phyloP scores from a whole-genome alignment of 176 grass and related monocot genomes.

The Saccharum spontaneum region DNA sequence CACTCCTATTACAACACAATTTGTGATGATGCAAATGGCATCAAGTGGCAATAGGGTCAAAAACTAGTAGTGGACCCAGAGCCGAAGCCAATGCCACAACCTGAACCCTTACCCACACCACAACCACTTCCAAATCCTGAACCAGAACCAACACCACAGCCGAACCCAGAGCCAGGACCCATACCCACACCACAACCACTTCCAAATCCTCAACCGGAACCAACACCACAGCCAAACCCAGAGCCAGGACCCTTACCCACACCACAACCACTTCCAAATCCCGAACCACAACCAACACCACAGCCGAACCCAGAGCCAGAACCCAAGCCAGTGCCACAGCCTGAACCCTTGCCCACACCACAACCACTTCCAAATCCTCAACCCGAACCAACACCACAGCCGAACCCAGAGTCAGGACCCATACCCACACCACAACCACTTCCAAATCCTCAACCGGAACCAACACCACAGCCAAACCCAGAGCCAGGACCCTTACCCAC shows the following conservation, averaged over 20 bases:
- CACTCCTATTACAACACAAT: too few relatives aligned
- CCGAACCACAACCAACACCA: not conserved
- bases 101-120: not conserved
- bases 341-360: not conserved
- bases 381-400: not conserved
- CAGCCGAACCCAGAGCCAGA: not conserved
- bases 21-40: too few relatives aligned
- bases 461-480: not conserved
- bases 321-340: not conserved
- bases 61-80: not conserved
- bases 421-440: not conserved
- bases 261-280: not conserved
- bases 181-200: not conserved
- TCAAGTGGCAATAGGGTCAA: too few relatives aligned
- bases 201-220: not conserved
- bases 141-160: not conserved
- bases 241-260: not conserved
- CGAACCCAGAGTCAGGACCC: not conserved
- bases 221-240: not conserved
- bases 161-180: not conserved
- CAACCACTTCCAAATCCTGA: not conserved
- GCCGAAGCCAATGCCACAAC: not conserved
- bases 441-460: not conserved
- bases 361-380: not conserved
- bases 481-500: not conserved